Conservation (phyloP, 805 yeast genomes). For the Candida chauliodis region DNA sequence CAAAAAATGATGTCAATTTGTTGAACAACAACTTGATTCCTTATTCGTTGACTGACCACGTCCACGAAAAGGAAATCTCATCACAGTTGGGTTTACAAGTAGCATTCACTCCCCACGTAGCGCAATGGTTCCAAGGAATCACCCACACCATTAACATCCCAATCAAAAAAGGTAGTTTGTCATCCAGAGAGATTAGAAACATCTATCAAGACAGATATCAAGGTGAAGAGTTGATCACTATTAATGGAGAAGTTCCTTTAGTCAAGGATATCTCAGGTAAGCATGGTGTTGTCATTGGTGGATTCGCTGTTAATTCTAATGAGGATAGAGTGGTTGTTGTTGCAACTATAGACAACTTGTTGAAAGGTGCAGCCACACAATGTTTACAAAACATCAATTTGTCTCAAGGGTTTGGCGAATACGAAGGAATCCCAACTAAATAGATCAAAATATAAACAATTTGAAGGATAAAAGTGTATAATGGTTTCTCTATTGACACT, state of each 20-base stretch:
- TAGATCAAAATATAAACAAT: slow-evolving; percentile 43
- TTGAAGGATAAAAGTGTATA: slow-evolving; percentile 34
- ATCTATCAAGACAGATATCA: slow-evolving; percentile 84
- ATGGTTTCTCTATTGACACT: background rate
- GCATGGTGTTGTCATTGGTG: slow-evolving; percentile 94
- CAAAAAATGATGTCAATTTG: slow-evolving; percentile 80
- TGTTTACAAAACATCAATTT: slow-evolving; percentile 94
- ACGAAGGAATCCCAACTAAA: slow-evolving; percentile 82
- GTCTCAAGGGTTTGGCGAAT: slow-evolving; percentile 86
- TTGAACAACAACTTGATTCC: slow-evolving; percentile 86
- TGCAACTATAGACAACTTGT: slow-evolving; percentile 91
- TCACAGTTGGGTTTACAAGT: slow-evolving; percentile 71
- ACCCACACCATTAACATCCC: slow-evolving; percentile 91
- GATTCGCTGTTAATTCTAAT: slow-evolving; percentile 86
- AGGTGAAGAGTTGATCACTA: slow-evolving; percentile 79
- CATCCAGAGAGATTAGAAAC: slow-evolving; percentile 79
- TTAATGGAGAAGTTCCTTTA: slow-evolving; percentile 89
- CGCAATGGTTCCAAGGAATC: slow-evolving; percentile 99
- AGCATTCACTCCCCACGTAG: slow-evolving; percentile 96
- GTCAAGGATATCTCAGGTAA: slow-evolving; percentile 90
- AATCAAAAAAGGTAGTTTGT: slow-evolving; percentile 57
- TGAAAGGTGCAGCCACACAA: slow-evolving; percentile 99
- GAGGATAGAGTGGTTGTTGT: slow-evolving; percentile 90
- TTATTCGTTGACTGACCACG: slow-evolving; percentile 92
- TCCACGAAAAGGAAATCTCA: slow-evolving; percentile 93